These are phyloP conservation scores for Thermoascus crustaceus DNA, from an alignment of 2,329 filamentous ascomycete species.

Conservation along the genomic window DNA sequence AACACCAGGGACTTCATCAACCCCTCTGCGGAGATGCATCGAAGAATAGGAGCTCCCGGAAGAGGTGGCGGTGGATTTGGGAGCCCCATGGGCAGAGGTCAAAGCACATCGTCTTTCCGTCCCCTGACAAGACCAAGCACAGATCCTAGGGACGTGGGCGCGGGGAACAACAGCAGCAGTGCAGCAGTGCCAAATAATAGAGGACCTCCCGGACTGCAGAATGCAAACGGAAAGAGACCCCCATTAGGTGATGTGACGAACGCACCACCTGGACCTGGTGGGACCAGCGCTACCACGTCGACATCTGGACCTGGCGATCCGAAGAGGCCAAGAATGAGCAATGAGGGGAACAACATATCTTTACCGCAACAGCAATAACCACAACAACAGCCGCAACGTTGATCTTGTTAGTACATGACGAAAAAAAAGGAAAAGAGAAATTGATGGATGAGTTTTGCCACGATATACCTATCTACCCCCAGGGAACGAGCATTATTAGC, in stretches of 20 bases:
- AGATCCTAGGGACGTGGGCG: conserved; percentile 16
- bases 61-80: conserved; percentile 16
- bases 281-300: conserved; percentile 16
- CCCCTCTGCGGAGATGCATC: conserved; percentile 26
- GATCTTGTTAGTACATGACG: background rate
- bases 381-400: conserved; percentile 10
- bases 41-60: conserved; percentile 29
- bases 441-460: background rate
- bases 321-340: conserved; percentile 24
- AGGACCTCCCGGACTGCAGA: conserved; percentile 16
- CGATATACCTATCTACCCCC: too few species aligned
- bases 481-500: too few species aligned
- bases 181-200: conserved; percentile 14
- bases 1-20: conserved; percentile 28
- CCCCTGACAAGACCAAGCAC: conserved; percentile 37
- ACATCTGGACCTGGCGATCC: conserved; percentile 19
- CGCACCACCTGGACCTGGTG: conserved; percentile 14
- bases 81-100: conserved; percentile 27
- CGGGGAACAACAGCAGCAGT: conserved; percentile 12
- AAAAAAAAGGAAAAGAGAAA: conserved; percentile 3
- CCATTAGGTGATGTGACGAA: conserved; percentile 41
- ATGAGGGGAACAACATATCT: conserved; percentile 8
- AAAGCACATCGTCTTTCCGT: conserved; percentile 33
- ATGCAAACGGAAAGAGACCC: conserved; percentile 34
- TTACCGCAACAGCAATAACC: conserved; percentile 12